Conservation (phyloP, 805 yeast species). For the Metschnikowia arizonensis region DNA sequence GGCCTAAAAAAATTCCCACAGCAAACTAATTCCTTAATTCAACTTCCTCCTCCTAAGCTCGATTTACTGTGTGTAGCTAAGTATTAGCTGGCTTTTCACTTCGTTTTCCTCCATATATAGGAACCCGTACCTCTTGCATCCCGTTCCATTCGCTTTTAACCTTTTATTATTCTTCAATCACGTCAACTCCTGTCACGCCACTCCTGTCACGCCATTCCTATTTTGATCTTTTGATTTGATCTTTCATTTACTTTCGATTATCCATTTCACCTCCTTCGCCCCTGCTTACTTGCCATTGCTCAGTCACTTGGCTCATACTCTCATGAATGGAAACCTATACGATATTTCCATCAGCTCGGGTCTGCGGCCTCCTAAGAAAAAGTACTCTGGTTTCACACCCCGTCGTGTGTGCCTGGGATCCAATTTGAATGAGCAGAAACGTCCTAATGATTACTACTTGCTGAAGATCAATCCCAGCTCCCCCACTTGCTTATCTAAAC, state of each 20-base stretch:
- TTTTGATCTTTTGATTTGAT: too few species aligned
- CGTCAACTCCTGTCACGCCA: too few species aligned
- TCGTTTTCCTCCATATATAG: too few species aligned
- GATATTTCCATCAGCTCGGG: constrained; percentile 19
- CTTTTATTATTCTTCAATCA: too few species aligned
- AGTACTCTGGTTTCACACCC: constrained; percentile 14
- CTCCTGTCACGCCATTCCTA: too few species aligned
- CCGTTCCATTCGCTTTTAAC: too few species aligned
- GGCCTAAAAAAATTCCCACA: neutral
- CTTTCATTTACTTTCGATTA: too few species aligned
- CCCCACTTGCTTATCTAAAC: constrained; percentile 16
- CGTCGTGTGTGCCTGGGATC: constrained; percentile 28
- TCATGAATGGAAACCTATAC: constrained; percentile 26
- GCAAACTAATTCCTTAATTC: neutral
- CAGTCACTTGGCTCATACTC: neutral
- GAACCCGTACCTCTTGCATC: too few species aligned
- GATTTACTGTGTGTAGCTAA: neutral
- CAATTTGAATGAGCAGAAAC: constrained; percentile 21
- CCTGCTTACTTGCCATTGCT: too few species aligned
- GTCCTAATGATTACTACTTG: constrained; percentile 41
- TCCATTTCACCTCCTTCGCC: too few species aligned
- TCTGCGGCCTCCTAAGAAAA: constrained; percentile 18
- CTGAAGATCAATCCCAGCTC: constrained; percentile 27
- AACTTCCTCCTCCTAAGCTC: neutral
- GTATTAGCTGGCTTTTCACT: too few species aligned